These are phyloP conservation scores for Cenchrus americanus DNA, from an alignment of 176 grass and related monocot species.

Conservation along the genomic window DNA sequence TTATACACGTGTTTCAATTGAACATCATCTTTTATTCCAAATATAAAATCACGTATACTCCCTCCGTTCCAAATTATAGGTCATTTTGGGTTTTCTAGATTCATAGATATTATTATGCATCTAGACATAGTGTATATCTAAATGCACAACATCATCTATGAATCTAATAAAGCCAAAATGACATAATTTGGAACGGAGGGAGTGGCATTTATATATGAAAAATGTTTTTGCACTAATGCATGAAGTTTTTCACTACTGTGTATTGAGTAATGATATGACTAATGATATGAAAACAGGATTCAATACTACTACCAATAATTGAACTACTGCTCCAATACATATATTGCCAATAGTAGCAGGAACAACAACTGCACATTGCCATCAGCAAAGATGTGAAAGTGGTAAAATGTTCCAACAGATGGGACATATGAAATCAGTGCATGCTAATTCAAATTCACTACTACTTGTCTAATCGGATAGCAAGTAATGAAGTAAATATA, in stretches of 20 bases:
- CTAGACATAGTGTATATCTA: too few relatives aligned
- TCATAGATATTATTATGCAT: too few relatives aligned
- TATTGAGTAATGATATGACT: neutral
- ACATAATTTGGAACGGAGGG: too few relatives aligned
- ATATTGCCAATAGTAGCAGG: slow-evolving; percentile 5
- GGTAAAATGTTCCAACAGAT: neutral
- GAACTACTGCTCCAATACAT: slow-evolving; percentile 10
- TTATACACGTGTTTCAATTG: neutral
- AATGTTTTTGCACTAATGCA: neutral
- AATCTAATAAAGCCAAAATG: too few relatives aligned
- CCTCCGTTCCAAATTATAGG: too few relatives aligned
- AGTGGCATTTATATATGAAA: neutral
- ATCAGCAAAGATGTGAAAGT: slow-evolving; percentile 13
- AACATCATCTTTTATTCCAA: neutral
- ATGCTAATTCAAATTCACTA: neutral
- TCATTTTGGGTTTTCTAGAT: too few relatives aligned
- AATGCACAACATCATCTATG: too few relatives aligned
- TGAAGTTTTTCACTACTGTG: neutral
- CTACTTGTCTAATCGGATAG: neutral
- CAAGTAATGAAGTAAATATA: slow-evolving; percentile 7
- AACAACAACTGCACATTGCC: slow-evolving; percentile 13
- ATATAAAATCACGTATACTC: neutral
- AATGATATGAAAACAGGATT: neutral
- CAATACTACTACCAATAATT: neutral
- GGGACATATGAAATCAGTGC: neutral